Evolutionary conservation across 1,284 basidiomycete genomes (phyloP), one percentile per base, ranked within the genome.

Genomic region (Trichosporon sp.): DNA sequence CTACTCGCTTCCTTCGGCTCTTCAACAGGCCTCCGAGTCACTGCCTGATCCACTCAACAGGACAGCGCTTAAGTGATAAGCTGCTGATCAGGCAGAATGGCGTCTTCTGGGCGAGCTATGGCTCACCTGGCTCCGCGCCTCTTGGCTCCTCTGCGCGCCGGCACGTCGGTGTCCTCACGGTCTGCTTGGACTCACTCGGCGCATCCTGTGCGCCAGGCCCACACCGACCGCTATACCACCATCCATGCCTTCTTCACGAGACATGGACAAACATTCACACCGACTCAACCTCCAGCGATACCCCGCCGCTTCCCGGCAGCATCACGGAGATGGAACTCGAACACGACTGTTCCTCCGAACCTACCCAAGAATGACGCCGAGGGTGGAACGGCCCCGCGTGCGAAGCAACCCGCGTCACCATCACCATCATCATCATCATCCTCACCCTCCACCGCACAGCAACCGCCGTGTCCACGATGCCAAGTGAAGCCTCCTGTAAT

Each of bases 201-300:
- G 25, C 79, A 83, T 58, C 62, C 62, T 7, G 62, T 44, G 21
- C 60, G 65, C 62, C 34, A 42, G 21, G 35, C 62, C 5, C 79
- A 78, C 35, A 70, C 84, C 47, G 87, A 87, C 78, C 85, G 87
- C 27, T 88, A 88, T 78, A 78, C 78, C 11, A 79, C 84, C 60
- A 87, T 88, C 47, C 84, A 85, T 67, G 80, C 76, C 15, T 88
- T 88, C 79, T 88, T 88, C 77, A 80, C 79, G 44, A 83, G 77
- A 47, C 84, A 86, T 64, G 75, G 53, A 13, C 47, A 11, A 5
- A 8, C 38, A 6, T 2, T 21, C 2, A 8, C 56, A 3, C 7
- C 18, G n/a, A n/a, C 35, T 23, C 35, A 15, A 8, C 21, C n/a
- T 5, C 21, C 21, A n/a, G 23, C 62, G n/a, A 38, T 27, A 23